phyloP scores from a whole-genome alignment of 805 yeast genomes.

The Diddensiella transvaalensis region DNA sequence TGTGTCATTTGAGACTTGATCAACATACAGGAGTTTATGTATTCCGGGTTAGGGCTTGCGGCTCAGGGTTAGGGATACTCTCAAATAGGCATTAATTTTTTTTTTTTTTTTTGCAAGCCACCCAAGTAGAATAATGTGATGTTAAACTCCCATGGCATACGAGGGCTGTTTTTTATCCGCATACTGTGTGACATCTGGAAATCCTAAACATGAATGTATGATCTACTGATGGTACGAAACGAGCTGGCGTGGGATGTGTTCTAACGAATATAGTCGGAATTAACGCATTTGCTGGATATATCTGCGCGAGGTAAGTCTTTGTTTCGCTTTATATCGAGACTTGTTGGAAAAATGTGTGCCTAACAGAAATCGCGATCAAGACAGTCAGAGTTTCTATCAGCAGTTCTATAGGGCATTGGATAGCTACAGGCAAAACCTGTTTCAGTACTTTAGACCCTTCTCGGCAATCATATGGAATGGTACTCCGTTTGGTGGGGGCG shows the following conservation, averaged over 20 bases:
- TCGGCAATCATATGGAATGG: slow-evolving; percentile 42
- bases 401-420: slow-evolving; percentile 36
- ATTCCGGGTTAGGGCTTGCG: no score
- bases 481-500: slow-evolving; percentile 38
- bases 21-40: background rate
- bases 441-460: slow-evolving; percentile 25
- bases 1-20: background rate
- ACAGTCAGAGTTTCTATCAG: slow-evolving; percentile 26
- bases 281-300: slow-evolving; percentile 1
- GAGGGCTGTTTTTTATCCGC: no score
- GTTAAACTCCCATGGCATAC: no score
- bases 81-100: background rate
- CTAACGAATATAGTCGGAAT: slow-evolving; percentile 1
- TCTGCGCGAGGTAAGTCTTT: slow-evolving; percentile 4
- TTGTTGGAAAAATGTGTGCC: background rate
- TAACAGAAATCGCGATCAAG: no score
- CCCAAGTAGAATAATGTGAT: no score
- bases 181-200: no score
- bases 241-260: no score
- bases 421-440: slow-evolving; percentile 26
- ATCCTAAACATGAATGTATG: no score
- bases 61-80: background rate
- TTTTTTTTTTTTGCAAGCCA: no score
- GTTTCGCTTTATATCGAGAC: background rate
- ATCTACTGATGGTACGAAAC: no score